A percentile compares a stretch with the other conserved stretches of the same genome.
These are phyloP conservation scores for Russula olivacea DNA, from an alignment of 768 basidiomycete genomes.

Conservation along the genomic window DNA sequence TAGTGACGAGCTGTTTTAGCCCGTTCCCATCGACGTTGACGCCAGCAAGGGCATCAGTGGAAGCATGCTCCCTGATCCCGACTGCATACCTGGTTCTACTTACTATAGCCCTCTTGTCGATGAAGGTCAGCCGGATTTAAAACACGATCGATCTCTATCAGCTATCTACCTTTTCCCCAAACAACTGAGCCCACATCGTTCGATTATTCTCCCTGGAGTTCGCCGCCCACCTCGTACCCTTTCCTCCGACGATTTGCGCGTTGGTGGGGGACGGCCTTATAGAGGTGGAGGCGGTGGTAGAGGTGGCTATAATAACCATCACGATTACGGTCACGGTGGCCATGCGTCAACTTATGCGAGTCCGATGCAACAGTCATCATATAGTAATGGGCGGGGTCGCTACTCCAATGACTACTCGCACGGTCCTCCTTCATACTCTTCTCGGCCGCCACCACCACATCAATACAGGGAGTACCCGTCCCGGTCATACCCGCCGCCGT, in stretches of 20 bases:
- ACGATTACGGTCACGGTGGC: constrained; percentile 16
- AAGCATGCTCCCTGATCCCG: constrained; percentile 72
- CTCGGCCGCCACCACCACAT: constrained; percentile 30
- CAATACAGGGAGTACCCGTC: constrained; percentile 31
- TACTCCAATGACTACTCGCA: constrained; percentile 26
- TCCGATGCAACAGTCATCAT: constrained; percentile 18
- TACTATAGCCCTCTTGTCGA: constrained; percentile 68
- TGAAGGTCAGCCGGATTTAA: constrained; percentile 67
- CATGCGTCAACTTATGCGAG: constrained; percentile 12
- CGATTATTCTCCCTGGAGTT: constrained; percentile 71
- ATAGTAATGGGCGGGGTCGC: constrained; percentile 26
- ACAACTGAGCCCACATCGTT: constrained; percentile 80
- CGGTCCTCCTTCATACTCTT: constrained; percentile 22
- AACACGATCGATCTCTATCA: constrained; percentile 81
- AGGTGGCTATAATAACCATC: constrained; percentile 28
- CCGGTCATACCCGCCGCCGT: constrained; percentile 9
- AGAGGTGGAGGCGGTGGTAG: constrained; percentile 43
- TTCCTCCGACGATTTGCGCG: constrained; percentile 64
- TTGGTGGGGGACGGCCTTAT: constrained; percentile 41
- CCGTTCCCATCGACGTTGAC: constrained; percentile 60
- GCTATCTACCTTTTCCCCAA: constrained; percentile 85
- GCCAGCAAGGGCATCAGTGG: constrained; percentile 79
- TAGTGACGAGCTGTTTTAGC: constrained; percentile 41
- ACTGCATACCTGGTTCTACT: constrained; percentile 87
- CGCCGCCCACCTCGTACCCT: constrained; percentile 55